These are phyloP conservation scores for Akanthomyces lecanii DNA, from an alignment of 2,329 filamentous ascomycete genomes.

Conservation along the genomic window DNA sequence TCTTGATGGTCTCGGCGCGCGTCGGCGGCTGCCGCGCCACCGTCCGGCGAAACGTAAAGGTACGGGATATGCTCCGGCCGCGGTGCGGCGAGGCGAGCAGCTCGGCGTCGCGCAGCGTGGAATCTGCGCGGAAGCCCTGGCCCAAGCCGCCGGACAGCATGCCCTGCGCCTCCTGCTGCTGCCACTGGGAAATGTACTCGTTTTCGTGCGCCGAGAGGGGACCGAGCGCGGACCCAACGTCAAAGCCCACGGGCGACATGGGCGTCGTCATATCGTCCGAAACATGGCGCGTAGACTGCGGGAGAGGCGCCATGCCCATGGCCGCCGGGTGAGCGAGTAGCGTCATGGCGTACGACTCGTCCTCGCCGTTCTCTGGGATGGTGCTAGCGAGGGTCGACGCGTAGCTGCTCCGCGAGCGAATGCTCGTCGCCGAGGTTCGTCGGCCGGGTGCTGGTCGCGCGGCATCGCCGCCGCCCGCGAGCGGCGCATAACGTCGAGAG, in stretches of 20 bases:
- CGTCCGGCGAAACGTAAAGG: constrained; percentile 36
- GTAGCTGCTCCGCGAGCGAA: constrained; percentile 23
- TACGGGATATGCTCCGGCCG: constrained; percentile 35
- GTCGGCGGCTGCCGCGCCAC: constrained; percentile 21
- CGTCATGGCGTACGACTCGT: constrained; percentile 42
- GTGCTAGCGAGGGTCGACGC: constrained; percentile 24
- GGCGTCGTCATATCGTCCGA: constrained; percentile 14
- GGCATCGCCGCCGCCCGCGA: neutral
- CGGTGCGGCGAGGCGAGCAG: constrained; percentile 37
- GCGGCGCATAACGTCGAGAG: constrained; percentile 12
- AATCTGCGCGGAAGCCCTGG: constrained; percentile 45
- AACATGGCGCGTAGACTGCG: constrained; percentile 23
- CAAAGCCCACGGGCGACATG: constrained; percentile 34
- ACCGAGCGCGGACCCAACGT: constrained; percentile 44
- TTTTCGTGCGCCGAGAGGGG: constrained; percentile 42
- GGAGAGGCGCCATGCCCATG: constrained; percentile 33
- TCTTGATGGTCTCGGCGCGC: constrained; percentile 41
- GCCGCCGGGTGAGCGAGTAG: constrained; percentile 40
- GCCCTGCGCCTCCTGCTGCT: constrained; percentile 51
- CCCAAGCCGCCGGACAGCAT: constrained; percentile 56
- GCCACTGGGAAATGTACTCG: constrained; percentile 41
- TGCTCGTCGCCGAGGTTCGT: constrained; percentile 24
- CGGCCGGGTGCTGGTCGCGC: constrained; percentile 2
- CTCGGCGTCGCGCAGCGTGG: constrained; percentile 46
- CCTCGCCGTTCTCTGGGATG: constrained; percentile 29